Evolutionary conservation across 768 basidiomycete genomes (phyloP).

Genomic region (Suillus brevipes): DNA sequence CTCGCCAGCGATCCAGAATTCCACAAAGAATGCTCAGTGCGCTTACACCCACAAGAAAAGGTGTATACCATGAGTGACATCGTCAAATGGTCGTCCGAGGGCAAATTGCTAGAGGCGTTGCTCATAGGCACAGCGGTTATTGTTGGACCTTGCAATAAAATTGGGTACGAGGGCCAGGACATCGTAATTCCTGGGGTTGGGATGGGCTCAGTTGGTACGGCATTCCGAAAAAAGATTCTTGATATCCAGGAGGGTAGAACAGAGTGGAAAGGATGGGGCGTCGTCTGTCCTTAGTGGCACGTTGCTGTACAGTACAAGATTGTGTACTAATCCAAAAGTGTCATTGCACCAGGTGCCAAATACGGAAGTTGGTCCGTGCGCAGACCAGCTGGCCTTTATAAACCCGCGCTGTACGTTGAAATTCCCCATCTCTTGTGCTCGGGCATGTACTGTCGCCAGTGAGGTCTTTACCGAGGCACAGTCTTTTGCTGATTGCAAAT

Average conservation of each 20-base stretch:
- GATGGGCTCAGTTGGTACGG: conserved; percentile 59
- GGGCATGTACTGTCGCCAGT: conserved; percentile 94
- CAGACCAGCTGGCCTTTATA: conserved; percentile 40
- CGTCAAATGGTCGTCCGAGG: conserved; percentile 53
- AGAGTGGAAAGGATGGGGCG: conserved; percentile 67
- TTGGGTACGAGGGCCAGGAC: conserved; percentile 71
- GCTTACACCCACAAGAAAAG: conserved; percentile 54
- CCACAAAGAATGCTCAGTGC: conserved; percentile 23
- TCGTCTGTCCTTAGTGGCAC: conserved; percentile 30
- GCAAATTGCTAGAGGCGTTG: conserved; percentile 77
- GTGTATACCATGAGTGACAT: conserved; percentile 61
- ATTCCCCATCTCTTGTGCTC: conserved; percentile 83
- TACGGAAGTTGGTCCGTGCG: conserved; percentile 50
- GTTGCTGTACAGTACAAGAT: no score
- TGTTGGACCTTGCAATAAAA: conserved; percentile 67
- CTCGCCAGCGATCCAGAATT: conserved; percentile 67
- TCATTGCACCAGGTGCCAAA: not conserved
- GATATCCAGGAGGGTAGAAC: conserved; percentile 72
- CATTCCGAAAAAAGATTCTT: conserved; percentile 69
- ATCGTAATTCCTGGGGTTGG: conserved; percentile 58
- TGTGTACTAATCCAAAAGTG: no score
- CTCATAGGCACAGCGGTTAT: conserved; percentile 84
- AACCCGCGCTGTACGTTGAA: conserved; percentile 2
- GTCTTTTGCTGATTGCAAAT: conserved; percentile 94
- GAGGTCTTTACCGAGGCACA: conserved; percentile 94